These are phyloP conservation scores for Termitomyces sp. DNA, from an alignment of 768 basidiomycete species.

Conservation along the genomic window DNA sequence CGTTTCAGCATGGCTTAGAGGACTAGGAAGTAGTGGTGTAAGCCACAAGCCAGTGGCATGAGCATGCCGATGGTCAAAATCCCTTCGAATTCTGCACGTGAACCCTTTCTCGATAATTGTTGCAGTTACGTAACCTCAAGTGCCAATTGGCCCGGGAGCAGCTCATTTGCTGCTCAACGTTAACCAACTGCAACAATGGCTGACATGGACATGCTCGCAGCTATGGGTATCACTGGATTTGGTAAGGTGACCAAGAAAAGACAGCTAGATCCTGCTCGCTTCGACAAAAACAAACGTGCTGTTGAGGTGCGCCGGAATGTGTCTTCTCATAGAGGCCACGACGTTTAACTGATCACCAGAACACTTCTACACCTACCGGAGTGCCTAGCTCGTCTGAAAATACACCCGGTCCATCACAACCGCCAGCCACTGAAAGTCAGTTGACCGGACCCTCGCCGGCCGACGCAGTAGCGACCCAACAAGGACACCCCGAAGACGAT, in stretches of 20 bases:
- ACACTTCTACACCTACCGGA: background rate
- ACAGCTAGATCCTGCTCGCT: slow-evolving; percentile 69
- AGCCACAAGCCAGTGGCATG: background rate
- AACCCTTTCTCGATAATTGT: background rate
- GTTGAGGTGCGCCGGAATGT: slow-evolving; percentile 34
- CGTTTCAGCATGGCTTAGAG: slow-evolving; percentile 48
- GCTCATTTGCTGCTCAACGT: too few species aligned
- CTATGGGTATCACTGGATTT: slow-evolving; percentile 84
- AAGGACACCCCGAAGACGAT: slow-evolving; percentile 55
- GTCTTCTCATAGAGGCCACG: background rate
- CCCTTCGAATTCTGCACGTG: slow-evolving; percentile 7
- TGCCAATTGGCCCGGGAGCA: background rate
- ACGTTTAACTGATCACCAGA: slow-evolving; percentile 3
- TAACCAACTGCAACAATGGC: slow-evolving; percentile 24
- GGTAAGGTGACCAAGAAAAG: slow-evolving; percentile 70
- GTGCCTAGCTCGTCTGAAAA: background rate
- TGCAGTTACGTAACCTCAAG: slow-evolving; percentile 8
- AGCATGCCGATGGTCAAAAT: background rate
- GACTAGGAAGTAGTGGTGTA: background rate
- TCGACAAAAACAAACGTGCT: slow-evolving; percentile 70
- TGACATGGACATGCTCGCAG: slow-evolving; percentile 69
- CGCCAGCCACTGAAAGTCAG: slow-evolving; percentile 7
- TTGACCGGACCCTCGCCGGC: slow-evolving; percentile 24
- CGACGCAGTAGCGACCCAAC: slow-evolving; percentile 14
- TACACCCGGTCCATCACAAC: slow-evolving; percentile 17